These are phyloP conservation scores for Parasarocladium wereldwijsianum DNA, from an alignment of 2,329 filamentous ascomycete genomes.

Conservation along the genomic window DNA sequence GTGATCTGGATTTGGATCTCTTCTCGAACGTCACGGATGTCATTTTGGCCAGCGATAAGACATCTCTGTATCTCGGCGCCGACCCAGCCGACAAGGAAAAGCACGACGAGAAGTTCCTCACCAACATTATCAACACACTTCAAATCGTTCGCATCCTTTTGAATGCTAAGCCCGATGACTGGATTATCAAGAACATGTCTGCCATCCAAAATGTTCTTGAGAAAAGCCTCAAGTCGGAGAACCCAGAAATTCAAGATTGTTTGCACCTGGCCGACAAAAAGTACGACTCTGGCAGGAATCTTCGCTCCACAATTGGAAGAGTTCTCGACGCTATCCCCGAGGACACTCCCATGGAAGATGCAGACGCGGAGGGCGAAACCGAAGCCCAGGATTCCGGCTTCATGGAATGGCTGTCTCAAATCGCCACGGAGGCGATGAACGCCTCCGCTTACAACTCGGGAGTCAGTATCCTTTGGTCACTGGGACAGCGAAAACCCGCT, in stretches of 20 bases:
- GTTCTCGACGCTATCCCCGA: conserved; percentile 83
- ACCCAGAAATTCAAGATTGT: conserved; percentile 86
- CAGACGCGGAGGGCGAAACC: conserved; percentile 70
- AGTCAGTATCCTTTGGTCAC: conserved; percentile 85
- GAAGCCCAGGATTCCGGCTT: conserved; percentile 79
- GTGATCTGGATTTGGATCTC: conserved; percentile 78
- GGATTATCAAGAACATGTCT: conserved; percentile 67
- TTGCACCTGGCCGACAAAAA: conserved; percentile 61
- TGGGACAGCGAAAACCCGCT: conserved; percentile 70
- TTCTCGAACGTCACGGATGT: conserved; percentile 83
- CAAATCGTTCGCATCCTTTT: conserved; percentile 85
- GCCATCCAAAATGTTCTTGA: conserved; percentile 78
- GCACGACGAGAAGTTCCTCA: conserved; percentile 70
- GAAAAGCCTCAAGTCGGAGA: conserved; percentile 76
- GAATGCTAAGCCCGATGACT: conserved; percentile 77
- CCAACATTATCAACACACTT: conserved; percentile 82
- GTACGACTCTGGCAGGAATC: conserved; percentile 51
- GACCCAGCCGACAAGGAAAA: conserved; percentile 53
- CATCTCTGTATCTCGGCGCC: conserved; percentile 40
- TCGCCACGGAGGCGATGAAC: conserved; percentile 77
- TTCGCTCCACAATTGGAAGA: conserved; percentile 64
- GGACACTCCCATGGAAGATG: conserved; percentile 54
- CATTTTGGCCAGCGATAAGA: conserved; percentile 71
- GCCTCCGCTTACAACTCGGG: conserved; percentile 71
- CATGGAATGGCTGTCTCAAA: conserved; percentile 66